Evolutionary conservation across 1,139 yeast species (phyloP), one percentile per base, ranked within the genome.

Genomic region (Suhomyces terraborum): DNA sequence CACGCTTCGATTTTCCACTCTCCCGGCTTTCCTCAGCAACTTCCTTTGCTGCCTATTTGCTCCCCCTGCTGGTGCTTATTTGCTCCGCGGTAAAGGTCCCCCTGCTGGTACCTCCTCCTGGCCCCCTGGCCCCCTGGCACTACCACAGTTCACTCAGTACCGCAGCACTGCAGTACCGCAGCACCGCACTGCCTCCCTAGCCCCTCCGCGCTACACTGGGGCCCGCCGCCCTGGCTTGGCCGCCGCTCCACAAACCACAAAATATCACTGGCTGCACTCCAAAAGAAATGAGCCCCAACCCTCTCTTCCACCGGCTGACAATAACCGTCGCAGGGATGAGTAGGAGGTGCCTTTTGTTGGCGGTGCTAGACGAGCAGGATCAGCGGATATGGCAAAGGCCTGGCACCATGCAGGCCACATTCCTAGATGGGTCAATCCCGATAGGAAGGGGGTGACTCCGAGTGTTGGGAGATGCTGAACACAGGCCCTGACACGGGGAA

Each of bases 231-330:
- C 27, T 24, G 32, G 32, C 32, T n/a, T 28, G 32, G 32, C 32
- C 8, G 23, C 23, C n/a, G n/a, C n/a, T n/a, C n/a, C n/a, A n/a
- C n/a, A n/a, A n/a, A n/a, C n/a, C n/a, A n/a, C n/a, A n/a, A n/a
- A n/a, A n/a, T n/a, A n/a, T n/a, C 23, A 23, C 25, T 22, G 25
- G 25, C 25, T 23, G 25, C 25, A 13, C 10, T 10, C 13, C 23
- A 40, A 40, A 35, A 40, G 42, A 40, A 40, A 35, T 23, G 23
- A 40, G 32, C 30, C 42, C 38, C 35, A 39, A 27, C 30, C 36
- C 42, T 25, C 38, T 39, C 42, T 30, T 38, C 34, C 28, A 19
- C n/a, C 21, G 34, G 34, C 34, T 36, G 30, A 36, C 39, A 36
- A 36, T 30, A 36, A 29, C 27, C 14, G 27, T 17, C 27, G 36